A percentile compares a stretch with the other conserved stretches of the same genome.
These are phyloP conservation scores for Odontarrhena argentea DNA, from an alignment of 345 rosid species.

Conservation along the genomic window DNA sequence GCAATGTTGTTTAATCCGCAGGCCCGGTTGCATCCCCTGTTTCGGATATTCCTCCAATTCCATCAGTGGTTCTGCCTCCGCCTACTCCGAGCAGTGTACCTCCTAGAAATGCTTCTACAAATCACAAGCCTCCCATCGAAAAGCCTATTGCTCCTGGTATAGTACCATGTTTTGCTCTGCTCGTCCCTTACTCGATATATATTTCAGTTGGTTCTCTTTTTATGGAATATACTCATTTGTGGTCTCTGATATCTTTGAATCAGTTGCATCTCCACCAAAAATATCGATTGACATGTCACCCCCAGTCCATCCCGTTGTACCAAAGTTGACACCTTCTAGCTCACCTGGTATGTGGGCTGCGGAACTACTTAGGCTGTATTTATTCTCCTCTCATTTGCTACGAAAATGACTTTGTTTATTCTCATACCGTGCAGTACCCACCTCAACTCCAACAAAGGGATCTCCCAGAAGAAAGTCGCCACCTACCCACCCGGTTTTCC, in stretches of 20 bases:
- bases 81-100: slow-evolving; percentile 34
- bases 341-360: slow-evolving; percentile 48
- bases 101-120: slow-evolving; percentile 29
- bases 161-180: slow-evolving; percentile 12
- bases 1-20: slow-evolving; percentile 28
- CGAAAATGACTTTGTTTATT: slow-evolving; percentile 17
- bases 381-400: slow-evolving; percentile 1
- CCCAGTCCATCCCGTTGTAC: slow-evolving; percentile 45
- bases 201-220: not conserved
- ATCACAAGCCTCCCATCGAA: slow-evolving; percentile 36
- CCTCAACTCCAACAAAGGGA: slow-evolving; percentile 28
- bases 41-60: slow-evolving; percentile 35
- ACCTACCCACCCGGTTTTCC: slow-evolving; percentile 29
- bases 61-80: slow-evolving; percentile 41
- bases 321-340: slow-evolving; percentile 49
- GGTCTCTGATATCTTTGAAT: slow-evolving; percentile 31
- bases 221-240: slow-evolving; percentile 2
- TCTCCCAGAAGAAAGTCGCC: slow-evolving; percentile 28
- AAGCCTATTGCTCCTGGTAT: slow-evolving; percentile 41
- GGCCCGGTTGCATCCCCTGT: slow-evolving; percentile 36
- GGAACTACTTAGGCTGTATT: not conserved
- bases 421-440: slow-evolving; percentile 25
- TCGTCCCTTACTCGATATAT: not conserved
- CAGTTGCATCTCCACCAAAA: slow-evolving; percentile 48
- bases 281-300: slow-evolving; percentile 36